These are phyloP conservation scores for Colletotrichum sp. DNA, from an alignment of 2,329 filamentous ascomycete genomes.

Conservation along the genomic window DNA sequence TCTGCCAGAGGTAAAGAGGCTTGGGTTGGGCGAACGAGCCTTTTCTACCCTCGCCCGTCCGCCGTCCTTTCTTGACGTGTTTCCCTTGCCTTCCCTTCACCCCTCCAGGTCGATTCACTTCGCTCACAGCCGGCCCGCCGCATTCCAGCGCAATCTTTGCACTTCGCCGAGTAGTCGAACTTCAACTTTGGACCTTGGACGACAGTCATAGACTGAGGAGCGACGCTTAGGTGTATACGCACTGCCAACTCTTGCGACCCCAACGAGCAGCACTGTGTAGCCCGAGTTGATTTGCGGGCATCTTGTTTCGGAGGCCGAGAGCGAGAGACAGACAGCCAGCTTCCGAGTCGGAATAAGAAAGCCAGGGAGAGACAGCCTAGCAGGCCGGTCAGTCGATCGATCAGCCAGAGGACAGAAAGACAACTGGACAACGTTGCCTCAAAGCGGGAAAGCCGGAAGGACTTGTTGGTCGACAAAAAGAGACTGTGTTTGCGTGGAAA, in stretches of 20 bases:
- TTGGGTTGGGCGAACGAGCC: slow-evolving; percentile 17
- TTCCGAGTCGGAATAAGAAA: slow-evolving; percentile 19
- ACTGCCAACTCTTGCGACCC: not conserved
- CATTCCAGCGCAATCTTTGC: slow-evolving; percentile 16
- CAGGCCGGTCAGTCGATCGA: not conserved
- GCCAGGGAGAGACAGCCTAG: slow-evolving; percentile 7
- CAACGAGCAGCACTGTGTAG: slow-evolving; percentile 2
- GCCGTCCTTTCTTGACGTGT: not conserved
- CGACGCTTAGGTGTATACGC: not conserved
- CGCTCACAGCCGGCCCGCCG: not conserved
- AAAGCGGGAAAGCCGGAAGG: not conserved
- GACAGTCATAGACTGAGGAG: slow-evolving; percentile 11
- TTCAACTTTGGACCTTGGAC: slow-evolving; percentile 13
- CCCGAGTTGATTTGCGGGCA: slow-evolving; percentile 13
- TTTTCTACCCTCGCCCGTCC: slow-evolving; percentile 22
- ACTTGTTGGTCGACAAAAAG: not conserved
- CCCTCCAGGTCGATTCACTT: slow-evolving; percentile 10
- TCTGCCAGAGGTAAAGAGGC: not conserved
- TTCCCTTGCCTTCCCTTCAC: slow-evolving; percentile 5
- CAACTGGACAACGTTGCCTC: not conserved
- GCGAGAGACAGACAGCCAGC: not conserved
- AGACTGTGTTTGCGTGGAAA: not conserved
- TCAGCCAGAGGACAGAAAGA: not conserved
- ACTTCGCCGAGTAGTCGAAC: slow-evolving; percentile 9
- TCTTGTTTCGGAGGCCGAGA: slow-evolving; percentile 16